A percentile compares a stretch with the other conserved stretches of the same genome.
Conservation (phyloP, 2,329 filamentous ascomycete genomes). For the Chaetomium strumarium region DNA sequence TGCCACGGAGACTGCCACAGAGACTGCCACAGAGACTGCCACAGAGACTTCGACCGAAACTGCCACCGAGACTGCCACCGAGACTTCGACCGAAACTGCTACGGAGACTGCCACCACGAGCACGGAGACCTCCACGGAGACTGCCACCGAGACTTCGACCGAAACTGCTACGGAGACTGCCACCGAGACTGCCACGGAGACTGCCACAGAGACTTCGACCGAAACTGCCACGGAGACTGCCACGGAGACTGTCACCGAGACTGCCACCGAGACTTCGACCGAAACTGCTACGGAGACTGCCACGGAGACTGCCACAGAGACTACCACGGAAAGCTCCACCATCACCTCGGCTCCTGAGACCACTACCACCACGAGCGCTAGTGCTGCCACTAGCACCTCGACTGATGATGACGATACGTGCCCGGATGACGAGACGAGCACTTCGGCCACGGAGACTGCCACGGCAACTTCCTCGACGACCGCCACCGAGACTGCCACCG, state of each 20-base stretch:
- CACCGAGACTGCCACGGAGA: slow-evolving; percentile 4
- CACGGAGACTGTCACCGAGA: slow-evolving; percentile 4
- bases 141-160: background rate
- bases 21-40: slow-evolving; percentile 2
- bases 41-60: slow-evolving; percentile 1
- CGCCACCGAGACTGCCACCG: slow-evolving; percentile 1
- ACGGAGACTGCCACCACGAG: background rate
- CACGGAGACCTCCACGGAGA: background rate
- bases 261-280: slow-evolving; percentile 6
- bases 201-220: background rate
- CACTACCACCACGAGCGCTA: slow-evolving; percentile 21
- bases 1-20: too few species aligned
- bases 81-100: background rate
- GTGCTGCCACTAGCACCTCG: slow-evolving; percentile 1
- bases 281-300: too few species aligned
- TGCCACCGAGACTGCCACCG: slow-evolving; percentile 1
- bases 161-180: background rate
- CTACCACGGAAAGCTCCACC: background rate
- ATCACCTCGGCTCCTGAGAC: slow-evolving; percentile 32
- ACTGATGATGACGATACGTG: slow-evolving; percentile 2
- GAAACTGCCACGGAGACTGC: slow-evolving; percentile 11
- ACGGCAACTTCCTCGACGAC: background rate
- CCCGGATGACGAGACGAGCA: slow-evolving; percentile 27
- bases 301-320: slow-evolving; percentile 4
- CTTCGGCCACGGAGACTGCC: slow-evolving; percentile 15